These are phyloP conservation scores for Ogataea sp. DNA, from an alignment of 805 yeast species.

Conservation along the genomic window DNA sequence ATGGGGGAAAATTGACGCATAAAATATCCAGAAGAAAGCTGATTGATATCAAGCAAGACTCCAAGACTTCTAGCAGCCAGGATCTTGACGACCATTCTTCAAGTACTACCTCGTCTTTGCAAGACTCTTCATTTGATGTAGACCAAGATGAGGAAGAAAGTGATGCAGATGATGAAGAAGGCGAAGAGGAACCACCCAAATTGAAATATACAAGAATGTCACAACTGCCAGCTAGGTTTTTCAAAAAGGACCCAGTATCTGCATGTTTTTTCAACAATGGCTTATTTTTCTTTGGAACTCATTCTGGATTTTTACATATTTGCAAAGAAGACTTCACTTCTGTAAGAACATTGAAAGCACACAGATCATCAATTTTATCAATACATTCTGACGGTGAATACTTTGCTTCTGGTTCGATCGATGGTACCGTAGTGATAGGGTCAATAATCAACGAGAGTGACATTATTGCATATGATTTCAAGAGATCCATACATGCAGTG, in stretches of 20 bases:
- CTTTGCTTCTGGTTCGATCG: slow-evolving; percentile 87
- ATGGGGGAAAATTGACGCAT: background rate
- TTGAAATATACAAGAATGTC: slow-evolving; percentile 67
- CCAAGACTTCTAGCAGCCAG: slow-evolving; percentile 24
- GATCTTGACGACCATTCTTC: background rate
- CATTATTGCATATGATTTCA: slow-evolving; percentile 69
- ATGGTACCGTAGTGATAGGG: slow-evolving; percentile 86
- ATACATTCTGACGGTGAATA: slow-evolving; percentile 64
- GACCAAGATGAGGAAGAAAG: slow-evolving; percentile 23
- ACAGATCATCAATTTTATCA: slow-evolving; percentile 74
- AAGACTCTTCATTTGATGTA: slow-evolving; percentile 12
- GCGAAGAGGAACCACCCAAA: slow-evolving; percentile 57
- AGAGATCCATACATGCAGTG: slow-evolving; percentile 83
- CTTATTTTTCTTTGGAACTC: slow-evolving; percentile 78
- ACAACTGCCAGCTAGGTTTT: slow-evolving; percentile 62
- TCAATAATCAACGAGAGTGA: slow-evolving; percentile 54
- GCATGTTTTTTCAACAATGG: slow-evolving; percentile 51
- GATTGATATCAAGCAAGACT: slow-evolving; percentile 6
- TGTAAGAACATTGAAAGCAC: slow-evolving; percentile 72
- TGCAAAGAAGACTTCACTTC: slow-evolving; percentile 50
- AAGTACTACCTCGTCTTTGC: slow-evolving; percentile 4
- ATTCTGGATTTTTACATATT: slow-evolving; percentile 74
- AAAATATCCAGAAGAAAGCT: background rate
- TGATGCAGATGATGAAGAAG: slow-evolving; percentile 34
- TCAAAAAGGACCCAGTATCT: slow-evolving; percentile 72